phyloP scores from a whole-genome alignment of 192 early-diverging fungal genomes.

The Mortierella claussenii region DNA sequence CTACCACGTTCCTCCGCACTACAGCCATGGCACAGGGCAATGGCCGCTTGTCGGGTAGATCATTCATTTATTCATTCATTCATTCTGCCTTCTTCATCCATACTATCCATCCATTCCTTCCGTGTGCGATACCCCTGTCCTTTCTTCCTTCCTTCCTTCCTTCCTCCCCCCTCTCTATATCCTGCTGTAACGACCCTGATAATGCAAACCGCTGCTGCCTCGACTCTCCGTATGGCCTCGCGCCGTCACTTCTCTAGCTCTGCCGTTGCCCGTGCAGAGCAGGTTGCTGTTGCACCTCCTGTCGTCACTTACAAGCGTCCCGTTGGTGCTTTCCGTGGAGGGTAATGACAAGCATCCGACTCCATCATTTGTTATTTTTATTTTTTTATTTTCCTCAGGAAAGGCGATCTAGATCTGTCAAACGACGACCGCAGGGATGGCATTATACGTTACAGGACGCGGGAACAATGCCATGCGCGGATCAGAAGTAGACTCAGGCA shows the following conservation, averaged over 20 bases:
- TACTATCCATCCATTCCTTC: background rate
- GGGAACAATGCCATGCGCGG: no score
- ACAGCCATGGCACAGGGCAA: no score
- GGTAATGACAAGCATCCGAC: slow-evolving; percentile 39
- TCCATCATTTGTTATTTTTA: background rate
- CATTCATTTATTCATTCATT: background rate
- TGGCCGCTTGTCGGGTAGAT: background rate
- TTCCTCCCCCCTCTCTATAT: background rate
- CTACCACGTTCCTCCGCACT: no score
- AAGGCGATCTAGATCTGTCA: background rate
- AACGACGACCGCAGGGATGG: background rate
- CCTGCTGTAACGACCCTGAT: no score
- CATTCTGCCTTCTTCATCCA: background rate
- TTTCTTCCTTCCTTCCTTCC: background rate
- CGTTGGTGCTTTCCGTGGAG: slow-evolving; percentile 72
- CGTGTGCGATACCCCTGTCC: no score
- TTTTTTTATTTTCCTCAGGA: no score
- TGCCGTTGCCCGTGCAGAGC: slow-evolving; percentile 44
- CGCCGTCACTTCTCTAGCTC: slow-evolving; percentile 52
- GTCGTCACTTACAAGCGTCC: slow-evolving; percentile 62
- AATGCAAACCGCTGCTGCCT: slow-evolving; percentile 47
- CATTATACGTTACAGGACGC: background rate
- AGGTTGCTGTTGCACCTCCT: slow-evolving; percentile 54
- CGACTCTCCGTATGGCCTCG: slow-evolving; percentile 41
- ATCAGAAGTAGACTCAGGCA: no score